Evolutionary conservation across 1,284 basidiomycete genomes (phyloP), one percentile per base, ranked within the genome.

Genomic region (Austroboletus novae-zelandiae): DNA sequence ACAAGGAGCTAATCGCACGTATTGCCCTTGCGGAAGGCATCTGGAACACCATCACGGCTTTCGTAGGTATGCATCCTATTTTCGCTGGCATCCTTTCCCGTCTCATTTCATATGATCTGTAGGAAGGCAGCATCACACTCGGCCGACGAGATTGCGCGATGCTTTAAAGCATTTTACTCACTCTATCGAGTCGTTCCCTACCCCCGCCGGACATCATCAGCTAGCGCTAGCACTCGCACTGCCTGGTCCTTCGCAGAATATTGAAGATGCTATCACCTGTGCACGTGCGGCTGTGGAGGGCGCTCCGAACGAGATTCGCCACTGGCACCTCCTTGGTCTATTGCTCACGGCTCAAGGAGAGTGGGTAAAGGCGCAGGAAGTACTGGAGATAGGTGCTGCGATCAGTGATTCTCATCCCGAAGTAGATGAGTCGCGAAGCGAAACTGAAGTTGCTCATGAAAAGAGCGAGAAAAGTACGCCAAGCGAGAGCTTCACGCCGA

Each of bases 271-370:
- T 0, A 76, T 89, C 2, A 70, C 79, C 9, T 75, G 83, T 39
- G 89, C 91, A 0, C 83, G 89, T 11, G 69, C 75, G 11, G 90
- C 92, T 0, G 81, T 96, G 10, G 91, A 95, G 68, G 77, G 80
- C 4, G 85, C 89, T 48, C 76, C 88, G 0, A 73, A 72, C 23
- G 86, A 91, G 58, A 77, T 91, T 25, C 80, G 91, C 37, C 84
- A 89, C 50, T 98, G 95, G 96, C 96, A 98, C 69, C 77, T 98
- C 15, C 78, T 98, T 0, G 91, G 90, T 1, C 74, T 99, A 6
- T 69, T 98, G 14, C 75, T 95, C 10, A 86, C 87, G 0, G 87
- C 90, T 6, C 75, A 78, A 31, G 91, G 89, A 53, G 86, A 95
- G 61, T 94, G 91, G 90, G 71, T 74, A 31, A 87, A 84, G 7